A percentile compares a stretch with the other conserved stretches of the same genome.
Evolutionary conservation across 768 basidiomycete species (phyloP).

Genomic region (Boletus barrowsii): DNA sequence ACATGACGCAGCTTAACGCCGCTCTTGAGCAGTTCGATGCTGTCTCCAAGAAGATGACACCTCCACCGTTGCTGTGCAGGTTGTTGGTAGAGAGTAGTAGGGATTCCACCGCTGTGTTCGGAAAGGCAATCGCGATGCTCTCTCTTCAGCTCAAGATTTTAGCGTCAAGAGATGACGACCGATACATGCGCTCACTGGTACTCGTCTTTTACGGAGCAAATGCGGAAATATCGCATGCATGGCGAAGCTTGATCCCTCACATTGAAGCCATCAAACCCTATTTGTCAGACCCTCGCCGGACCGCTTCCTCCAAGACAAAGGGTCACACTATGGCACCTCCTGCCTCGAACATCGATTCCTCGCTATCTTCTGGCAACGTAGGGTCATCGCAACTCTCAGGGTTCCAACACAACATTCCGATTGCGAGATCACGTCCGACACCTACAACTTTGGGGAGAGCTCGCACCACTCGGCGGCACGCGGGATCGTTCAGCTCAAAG

Average conservation of each 20-base stretch:
- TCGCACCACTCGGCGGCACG: conserved; percentile 73
- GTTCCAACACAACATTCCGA: conserved; percentile 23
- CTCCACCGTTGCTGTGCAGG: conserved; percentile 70
- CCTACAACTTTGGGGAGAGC: conserved; percentile 36
- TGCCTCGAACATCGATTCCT: conserved; percentile 18
- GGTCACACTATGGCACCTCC: conserved; percentile 27
- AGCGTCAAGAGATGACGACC: conserved; percentile 71
- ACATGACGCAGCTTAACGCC: conserved; percentile 81
- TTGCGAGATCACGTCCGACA: conserved; percentile 29
- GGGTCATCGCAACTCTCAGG: conserved; percentile 22
- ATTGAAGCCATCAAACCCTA: conserved; percentile 67
- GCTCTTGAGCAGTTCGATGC: conserved; percentile 91
- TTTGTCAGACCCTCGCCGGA: conserved; percentile 45
- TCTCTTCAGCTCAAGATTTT: conserved; percentile 77
- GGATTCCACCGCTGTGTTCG: conserved; percentile 79
- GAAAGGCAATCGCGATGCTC: conserved; percentile 84
- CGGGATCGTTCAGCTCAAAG: conserved; percentile 92
- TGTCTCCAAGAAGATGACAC: conserved; percentile 63
- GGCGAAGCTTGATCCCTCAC: conserved; percentile 74
- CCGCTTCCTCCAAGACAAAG: conserved; percentile 31
- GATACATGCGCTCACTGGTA: conserved; percentile 83
- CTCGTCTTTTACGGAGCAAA: conserved; percentile 86
- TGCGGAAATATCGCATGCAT: conserved; percentile 83
- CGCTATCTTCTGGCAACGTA: conserved; percentile 28
- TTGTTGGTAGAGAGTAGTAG: conserved; percentile 79